Base-by-base conservation (phyloP, 768 basidiomycete genomes). In the Holtermanniella nyarrowii region DNA sequence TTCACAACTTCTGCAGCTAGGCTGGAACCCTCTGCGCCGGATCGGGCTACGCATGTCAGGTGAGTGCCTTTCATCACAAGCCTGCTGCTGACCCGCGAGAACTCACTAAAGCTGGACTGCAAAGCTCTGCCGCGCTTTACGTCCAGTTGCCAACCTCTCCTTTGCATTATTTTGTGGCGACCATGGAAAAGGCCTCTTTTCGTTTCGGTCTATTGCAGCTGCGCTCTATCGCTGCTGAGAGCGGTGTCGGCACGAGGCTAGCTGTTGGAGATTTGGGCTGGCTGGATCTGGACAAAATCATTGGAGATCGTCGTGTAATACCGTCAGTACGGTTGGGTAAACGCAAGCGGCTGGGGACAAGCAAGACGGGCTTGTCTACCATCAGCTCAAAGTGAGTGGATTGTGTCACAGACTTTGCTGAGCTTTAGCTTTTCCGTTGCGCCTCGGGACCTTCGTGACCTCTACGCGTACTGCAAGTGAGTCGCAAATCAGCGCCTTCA, bases 391-490 rank as follows among this genome's bases (percentile, higher is more conserved):
- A 46, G 4, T 4, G 16, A 23, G 44, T 16, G 44, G 44, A 22
- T 25, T 46, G 23, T 46, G 23, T 21, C 23, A 22, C 5, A 26
- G 27, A 25, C 27, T 26, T 4, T 25, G 44, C 23, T 46, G 24
- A 50, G 26, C 40, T 52, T 13, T 53, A 73, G 74, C 42, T 88
- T 87, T 67, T 76, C 81, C 54, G 69, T 93, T 21, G 82, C 85
- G 47, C 82, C 82, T 0, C 81, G 60, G 12, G 61, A 63, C 46
- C 40, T 70, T 14, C 77, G 83, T 52, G 84, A 88, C 62, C 72
- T 90, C 10, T 89, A 88, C 63, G 83, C 82, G 26, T 91, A 88
- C 68, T 90, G 86, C 73, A 86, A 87, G 88, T 88, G 56, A 59
- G 75, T 63, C 4, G 31, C 18, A 42, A 42, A 21, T 68, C 16